Evolutionary conservation across 495 filamentous ascomycete species (phyloP).

Genomic region (Copromyces sp.): DNA sequence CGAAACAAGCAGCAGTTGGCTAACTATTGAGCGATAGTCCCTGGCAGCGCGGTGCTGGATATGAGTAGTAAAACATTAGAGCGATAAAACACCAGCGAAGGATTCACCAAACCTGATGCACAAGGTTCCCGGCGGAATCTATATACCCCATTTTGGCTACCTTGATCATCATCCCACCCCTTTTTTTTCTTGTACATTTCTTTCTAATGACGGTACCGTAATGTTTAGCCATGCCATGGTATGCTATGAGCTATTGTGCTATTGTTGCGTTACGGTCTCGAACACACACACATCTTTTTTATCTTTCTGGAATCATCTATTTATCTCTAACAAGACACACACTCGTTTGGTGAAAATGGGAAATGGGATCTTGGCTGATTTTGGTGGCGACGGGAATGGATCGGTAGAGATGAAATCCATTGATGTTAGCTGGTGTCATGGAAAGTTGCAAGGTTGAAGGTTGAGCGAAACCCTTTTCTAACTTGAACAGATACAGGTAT

Average conservation of each 20-base stretch:
- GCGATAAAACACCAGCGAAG: neutral
- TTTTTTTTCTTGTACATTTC: neutral
- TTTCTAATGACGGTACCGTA: neutral
- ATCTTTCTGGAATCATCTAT: neutral
- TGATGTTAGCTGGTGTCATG: too few species aligned
- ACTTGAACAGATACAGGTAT: too few species aligned
- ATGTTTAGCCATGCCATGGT: neutral
- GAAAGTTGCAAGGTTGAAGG: too few species aligned
- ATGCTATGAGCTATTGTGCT: neutral
- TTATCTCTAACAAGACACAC: neutral
- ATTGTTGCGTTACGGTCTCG: neutral
- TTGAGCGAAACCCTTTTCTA: too few species aligned
- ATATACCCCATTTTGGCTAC: neutral
- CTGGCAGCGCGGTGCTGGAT: conserved; percentile 48
- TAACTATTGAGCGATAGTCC: conserved; percentile 20
- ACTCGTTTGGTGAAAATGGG: neutral
- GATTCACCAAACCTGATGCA: neutral
- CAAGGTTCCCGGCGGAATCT: neutral
- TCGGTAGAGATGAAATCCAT: neutral
- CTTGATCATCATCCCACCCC: neutral
- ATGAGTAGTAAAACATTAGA: conserved; percentile 29
- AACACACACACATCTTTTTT: neutral
- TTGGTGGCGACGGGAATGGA: neutral
- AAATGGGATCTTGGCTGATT: neutral
- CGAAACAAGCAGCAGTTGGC: conserved; percentile 12